Base-by-base conservation (phyloP, 2,329 filamentous ascomycete species). In the Ramularia endophylla region DNA sequence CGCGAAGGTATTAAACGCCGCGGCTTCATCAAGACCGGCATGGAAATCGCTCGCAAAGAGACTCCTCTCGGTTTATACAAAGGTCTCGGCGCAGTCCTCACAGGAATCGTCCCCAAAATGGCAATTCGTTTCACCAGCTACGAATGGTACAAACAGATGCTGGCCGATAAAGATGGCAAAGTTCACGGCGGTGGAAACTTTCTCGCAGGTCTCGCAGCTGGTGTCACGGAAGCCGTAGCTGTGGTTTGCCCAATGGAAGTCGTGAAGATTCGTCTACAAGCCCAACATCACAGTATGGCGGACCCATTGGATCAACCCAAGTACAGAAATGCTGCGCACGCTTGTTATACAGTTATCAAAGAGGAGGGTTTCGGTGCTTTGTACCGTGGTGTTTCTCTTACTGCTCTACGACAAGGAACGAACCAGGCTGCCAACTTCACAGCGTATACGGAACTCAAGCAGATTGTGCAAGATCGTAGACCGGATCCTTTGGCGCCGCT, bases 401-500 rank as follows among this genome's bases (percentile, higher is more conserved):
- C 92, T 1, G 92, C 92, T 1, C 74, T 98, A 56, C 79, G 92
- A 43, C 92, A 98, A 73, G 92, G 92, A 51, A 88, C 84, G 50
- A 98, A 98, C 70, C 92, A 98, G 73, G 92, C 94, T 34, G 88
- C 90, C 66, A 98, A 98, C 74, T 98, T 98, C 73, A 97, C 90
- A 11, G 90, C 92, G 8, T 98, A 98, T 71, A 85, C 85, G 1
- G 87, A 97, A 67, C 83, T 98, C 68, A 94, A 95, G 72, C 78
- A 84, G 46, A 72, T 73, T 38, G 74, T 97, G 38, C 81, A 87
- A 62, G 68, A 73, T 36, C 78, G 72, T 60, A 88, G 94, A 66
- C 83, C 83, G 6, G 72, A 85, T 55, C 83, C 80, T 47, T 72
- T 77, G 50, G 64, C 63, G 12, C 80, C 80, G 53, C 72, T 98